A percentile compares a stretch with the other conserved stretches of the same genome.
Conservation (phyloP, 2,329 filamentous ascomycete genomes). For the Neofusicoccum parvum region DNA sequence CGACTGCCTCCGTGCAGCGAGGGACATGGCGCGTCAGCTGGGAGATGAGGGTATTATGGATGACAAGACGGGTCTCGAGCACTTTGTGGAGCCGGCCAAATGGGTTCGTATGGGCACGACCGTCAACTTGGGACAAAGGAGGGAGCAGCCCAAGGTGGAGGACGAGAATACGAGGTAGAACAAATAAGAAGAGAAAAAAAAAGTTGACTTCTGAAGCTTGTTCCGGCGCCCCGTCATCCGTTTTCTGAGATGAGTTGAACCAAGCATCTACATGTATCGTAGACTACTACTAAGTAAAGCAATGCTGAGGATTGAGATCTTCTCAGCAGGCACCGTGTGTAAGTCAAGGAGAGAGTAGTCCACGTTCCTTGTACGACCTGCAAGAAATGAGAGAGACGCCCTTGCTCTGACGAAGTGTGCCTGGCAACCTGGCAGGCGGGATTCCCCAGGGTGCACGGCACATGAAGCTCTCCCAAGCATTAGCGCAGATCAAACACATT, state of each 20-base stretch:
- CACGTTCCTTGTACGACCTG: neutral
- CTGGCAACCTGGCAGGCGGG: too few species aligned
- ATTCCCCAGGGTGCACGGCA: too few species aligned
- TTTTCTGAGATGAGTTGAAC: too few species aligned
- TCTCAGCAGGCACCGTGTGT: neutral
- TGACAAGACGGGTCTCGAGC: slow-evolving; percentile 43
- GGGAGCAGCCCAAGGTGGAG: neutral
- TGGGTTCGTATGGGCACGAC: slow-evolving; percentile 9
- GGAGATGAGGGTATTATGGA: slow-evolving; percentile 31
- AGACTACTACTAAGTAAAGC: too few species aligned
- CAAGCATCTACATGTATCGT: too few species aligned
- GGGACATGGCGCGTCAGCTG: slow-evolving; percentile 51
- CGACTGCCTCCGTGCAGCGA: slow-evolving; percentile 58
- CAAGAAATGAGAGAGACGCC: neutral
- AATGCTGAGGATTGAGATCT: neutral
- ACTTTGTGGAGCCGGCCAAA: slow-evolving; percentile 27
- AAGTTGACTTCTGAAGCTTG: neutral
- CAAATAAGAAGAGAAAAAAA: neutral
- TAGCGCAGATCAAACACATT: too few species aligned
- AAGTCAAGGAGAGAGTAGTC: neutral
- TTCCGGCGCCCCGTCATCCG: neutral
- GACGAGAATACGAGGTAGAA: slow-evolving; percentile 1
- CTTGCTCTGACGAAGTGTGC: neutral
- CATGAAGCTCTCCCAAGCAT: too few species aligned
- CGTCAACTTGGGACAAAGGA: neutral